These are phyloP conservation scores for Plasmodium berghei DNA, from an alignment of 169 alveolate genomes.

Conservation along the genomic window DNA sequence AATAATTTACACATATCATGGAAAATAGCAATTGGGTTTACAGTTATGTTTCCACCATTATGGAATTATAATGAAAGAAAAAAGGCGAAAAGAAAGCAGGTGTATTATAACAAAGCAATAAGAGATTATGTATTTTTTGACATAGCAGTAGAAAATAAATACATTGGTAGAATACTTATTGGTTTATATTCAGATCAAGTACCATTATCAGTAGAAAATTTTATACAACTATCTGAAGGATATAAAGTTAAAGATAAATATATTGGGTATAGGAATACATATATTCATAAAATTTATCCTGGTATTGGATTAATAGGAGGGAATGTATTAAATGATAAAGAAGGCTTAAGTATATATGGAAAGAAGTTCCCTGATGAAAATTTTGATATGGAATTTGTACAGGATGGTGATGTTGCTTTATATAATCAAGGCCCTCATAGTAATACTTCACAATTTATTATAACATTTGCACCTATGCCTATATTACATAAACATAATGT, in stretches of 20 bases:
- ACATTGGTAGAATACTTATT: slow-evolving; percentile 82
- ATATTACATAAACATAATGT: slow-evolving; percentile 79
- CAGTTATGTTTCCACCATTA: slow-evolving; percentile 56
- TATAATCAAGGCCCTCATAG: slow-evolving; percentile 78
- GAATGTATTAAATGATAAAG: slow-evolving; percentile 79
- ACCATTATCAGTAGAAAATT: slow-evolving; percentile 85
- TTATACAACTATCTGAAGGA: slow-evolving; percentile 83
- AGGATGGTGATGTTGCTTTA: slow-evolving; percentile 87
- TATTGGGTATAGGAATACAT: slow-evolving; percentile 83
- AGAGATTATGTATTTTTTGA: slow-evolving; percentile 86
- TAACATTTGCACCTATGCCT: slow-evolving; percentile 81
- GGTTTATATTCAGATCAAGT: slow-evolving; percentile 85
- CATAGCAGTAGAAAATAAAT: slow-evolving; percentile 80
- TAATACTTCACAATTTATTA: slow-evolving; percentile 80
- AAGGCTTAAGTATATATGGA: slow-evolving; percentile 82
- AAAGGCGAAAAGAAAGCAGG: slow-evolving; percentile 63
- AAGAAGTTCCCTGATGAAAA: slow-evolving; percentile 84
- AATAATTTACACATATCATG: slow-evolving; percentile 36
- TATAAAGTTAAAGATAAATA: slow-evolving; percentile 77
- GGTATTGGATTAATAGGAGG: slow-evolving; percentile 83
- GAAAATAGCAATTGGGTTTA: slow-evolving; percentile 46
- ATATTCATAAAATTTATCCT: slow-evolving; percentile 77
- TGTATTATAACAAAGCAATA: slow-evolving; percentile 69
- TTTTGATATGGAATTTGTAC: slow-evolving; percentile 81
- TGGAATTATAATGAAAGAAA: slow-evolving; percentile 75